phyloP scores from a whole-genome alignment of 202 grass and related monocot genomes.

The Digitaria exilis region DNA sequence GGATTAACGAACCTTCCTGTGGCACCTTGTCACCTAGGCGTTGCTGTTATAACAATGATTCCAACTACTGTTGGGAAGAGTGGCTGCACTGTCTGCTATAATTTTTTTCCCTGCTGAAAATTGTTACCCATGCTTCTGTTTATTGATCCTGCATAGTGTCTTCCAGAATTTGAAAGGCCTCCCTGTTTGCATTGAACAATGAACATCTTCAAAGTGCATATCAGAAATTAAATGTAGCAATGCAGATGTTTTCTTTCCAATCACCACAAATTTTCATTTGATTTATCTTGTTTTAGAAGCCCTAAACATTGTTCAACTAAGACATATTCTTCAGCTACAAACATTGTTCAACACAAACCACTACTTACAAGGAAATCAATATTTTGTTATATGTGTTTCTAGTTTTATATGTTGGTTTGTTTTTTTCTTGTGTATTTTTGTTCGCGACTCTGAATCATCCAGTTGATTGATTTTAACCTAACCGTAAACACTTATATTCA shows the following conservation, averaged over 20 bases:
- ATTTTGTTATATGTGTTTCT: background rate
- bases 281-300: background rate
- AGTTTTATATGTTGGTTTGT: background rate
- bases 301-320: background rate
- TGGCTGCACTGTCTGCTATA: background rate
- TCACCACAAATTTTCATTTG: background rate
- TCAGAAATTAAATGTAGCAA: background rate
- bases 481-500: background rate
- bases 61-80: constrained; percentile 1
- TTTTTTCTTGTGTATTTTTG: background rate
- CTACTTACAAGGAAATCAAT: background rate
- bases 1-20: background rate
- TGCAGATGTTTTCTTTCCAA: background rate
- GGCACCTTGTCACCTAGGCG: background rate
- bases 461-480: background rate
- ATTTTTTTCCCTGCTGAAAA: background rate
- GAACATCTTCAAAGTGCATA: background rate
- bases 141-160: background rate
- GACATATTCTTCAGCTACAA: background rate
- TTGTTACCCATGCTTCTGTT: constrained; percentile 1
- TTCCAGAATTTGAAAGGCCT: background rate
- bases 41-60: background rate
- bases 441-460: background rate
- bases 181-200: background rate
- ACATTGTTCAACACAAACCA: background rate